Evolutionary conservation across 2,329 filamentous ascomycete species (phyloP), one percentile per base, ranked within the genome.

Genomic region (Didymosphaeria variabile): DNA sequence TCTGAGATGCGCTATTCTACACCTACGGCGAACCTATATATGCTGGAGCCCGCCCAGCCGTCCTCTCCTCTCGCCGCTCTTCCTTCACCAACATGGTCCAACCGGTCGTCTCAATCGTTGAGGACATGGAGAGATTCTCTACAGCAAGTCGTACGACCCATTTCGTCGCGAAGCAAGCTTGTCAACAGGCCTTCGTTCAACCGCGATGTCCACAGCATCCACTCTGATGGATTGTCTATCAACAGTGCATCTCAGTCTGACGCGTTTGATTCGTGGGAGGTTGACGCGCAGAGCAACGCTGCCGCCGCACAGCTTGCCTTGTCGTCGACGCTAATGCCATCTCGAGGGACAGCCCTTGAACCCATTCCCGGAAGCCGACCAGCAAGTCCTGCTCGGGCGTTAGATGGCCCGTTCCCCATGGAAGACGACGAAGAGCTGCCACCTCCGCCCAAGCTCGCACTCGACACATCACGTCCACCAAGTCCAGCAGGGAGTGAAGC

Each of bases 181-280:
- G 72, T 79, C 60, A 72, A 68, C 45, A 70, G 71, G 12, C 66
- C 70, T 40, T 77, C 75, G 0, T 72, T 70, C 26, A 70, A 55
- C n/a, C 68, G 72, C 50, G 76, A 77, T 36, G 61, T 68, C 17
- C 66, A 67, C 31, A 78, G 77, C 60, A 60, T 77, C 32, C 71
- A 79, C 34, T 77, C 77, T 7, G 73, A 77, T 58, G 64, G 63
- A 44, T 66, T 71, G 46, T 73, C 78, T 5, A 57, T 78, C 23
- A 75, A 79, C 45, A 75, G 72, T n/a, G 62, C 73, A 19, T 74
- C 79, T 29, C 79, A 79, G 34, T 74, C 77, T 2, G 88, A 91
- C 62, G 86, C 87, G 1, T 92, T 93, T 69, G 90, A 92, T 68
- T 88, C 85, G 2, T 93, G 91, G 91, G 90, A 93, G 0, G 88